These are phyloP conservation scores for Exophiala bonariae DNA, from an alignment of 2,329 filamentous ascomycete species.

Conservation along the genomic window DNA sequence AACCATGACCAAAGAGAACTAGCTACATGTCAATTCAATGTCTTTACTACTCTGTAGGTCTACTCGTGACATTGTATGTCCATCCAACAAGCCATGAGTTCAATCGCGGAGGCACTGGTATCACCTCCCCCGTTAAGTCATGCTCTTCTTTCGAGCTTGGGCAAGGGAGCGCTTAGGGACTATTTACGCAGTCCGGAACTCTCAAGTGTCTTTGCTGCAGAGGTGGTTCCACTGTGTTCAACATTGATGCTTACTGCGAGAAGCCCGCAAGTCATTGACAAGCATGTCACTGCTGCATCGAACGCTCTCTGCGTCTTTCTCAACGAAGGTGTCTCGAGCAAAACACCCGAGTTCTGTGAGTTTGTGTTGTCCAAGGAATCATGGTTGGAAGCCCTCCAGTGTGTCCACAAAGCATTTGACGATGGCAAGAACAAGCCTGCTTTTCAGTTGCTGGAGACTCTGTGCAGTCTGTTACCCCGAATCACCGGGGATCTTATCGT, in stretches of 20 bases:
- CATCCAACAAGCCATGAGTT: conserved; percentile 16
- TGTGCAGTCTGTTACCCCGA: conserved; percentile 31
- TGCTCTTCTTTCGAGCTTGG: conserved; percentile 19
- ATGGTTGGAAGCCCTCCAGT: conserved; percentile 43
- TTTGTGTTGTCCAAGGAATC: conserved; percentile 36
- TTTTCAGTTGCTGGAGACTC: conserved; percentile 44
- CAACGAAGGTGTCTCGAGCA: conserved; percentile 37
- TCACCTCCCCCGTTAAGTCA: conserved; percentile 14
- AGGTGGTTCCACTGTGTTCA: conserved; percentile 34
- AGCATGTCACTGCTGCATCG: conserved; percentile 43
- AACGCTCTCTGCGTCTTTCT: conserved; percentile 47
- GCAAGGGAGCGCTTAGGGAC: conserved; percentile 13
- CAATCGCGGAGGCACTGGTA: conserved; percentile 29
- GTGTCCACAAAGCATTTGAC: conserved; percentile 42
- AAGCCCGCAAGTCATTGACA: conserved; percentile 36
- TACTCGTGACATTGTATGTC: too few relatives aligned
- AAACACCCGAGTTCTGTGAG: conserved; percentile 32
- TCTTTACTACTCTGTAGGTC: too few relatives aligned
- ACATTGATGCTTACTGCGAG: conserved; percentile 43
- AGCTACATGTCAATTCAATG: too few relatives aligned
- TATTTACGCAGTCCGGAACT: conserved; percentile 2
- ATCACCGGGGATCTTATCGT: conserved; percentile 27
- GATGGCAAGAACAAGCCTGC: conserved; percentile 45
- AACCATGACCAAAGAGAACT: too few relatives aligned
- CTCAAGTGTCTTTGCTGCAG: conserved; percentile 22